These are phyloP conservation scores for Austroboletus eburneus DNA, from an alignment of 768 basidiomycete genomes.

Conservation along the genomic window DNA sequence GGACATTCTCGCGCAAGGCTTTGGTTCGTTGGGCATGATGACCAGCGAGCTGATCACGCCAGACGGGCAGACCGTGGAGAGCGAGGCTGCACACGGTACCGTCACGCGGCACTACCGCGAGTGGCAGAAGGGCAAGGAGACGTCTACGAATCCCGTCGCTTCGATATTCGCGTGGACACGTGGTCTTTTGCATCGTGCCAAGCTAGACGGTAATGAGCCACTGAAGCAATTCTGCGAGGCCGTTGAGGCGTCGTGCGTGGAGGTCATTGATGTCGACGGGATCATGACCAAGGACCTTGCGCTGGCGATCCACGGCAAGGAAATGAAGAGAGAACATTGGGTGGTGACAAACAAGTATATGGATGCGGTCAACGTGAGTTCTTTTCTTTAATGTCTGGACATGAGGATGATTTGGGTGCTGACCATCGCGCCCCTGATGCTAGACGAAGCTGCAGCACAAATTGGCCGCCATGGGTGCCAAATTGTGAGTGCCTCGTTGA, in stretches of 20 bases:
- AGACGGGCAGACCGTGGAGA: slow-evolving; percentile 88
- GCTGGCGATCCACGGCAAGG: slow-evolving; percentile 86
- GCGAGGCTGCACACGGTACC: slow-evolving; percentile 96
- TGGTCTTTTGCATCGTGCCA: slow-evolving; percentile 88
- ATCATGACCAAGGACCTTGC: slow-evolving; percentile 98
- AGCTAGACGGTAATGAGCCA: slow-evolving; percentile 78
- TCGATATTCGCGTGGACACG: slow-evolving; percentile 99
- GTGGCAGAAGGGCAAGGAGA: slow-evolving; percentile 95
- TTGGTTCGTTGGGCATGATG: slow-evolving; percentile 98
- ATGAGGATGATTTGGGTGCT: no score
- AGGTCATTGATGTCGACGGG: slow-evolving; percentile 85
- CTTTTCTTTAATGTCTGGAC: no score
- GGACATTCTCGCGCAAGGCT: slow-evolving; percentile 97
- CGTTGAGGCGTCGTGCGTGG: slow-evolving; percentile 84
- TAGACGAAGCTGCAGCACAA: slow-evolving; percentile 46
- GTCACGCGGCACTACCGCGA: slow-evolving; percentile 98
- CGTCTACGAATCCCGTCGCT: slow-evolving; percentile 97
- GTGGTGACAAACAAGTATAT: slow-evolving; percentile 92
- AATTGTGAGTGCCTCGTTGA: slow-evolving; percentile 9
- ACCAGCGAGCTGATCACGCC: slow-evolving; percentile 93
- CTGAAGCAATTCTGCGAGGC: slow-evolving; percentile 71
- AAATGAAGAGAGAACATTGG: slow-evolving; percentile 93
- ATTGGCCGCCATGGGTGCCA: slow-evolving; percentile 30
- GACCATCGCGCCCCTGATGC: slow-evolving; percentile 10
- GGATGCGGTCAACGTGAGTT: slow-evolving; percentile 83